Conservation (phyloP, 495 filamentous ascomycete genomes). For the Penicillium egyptiacum region DNA sequence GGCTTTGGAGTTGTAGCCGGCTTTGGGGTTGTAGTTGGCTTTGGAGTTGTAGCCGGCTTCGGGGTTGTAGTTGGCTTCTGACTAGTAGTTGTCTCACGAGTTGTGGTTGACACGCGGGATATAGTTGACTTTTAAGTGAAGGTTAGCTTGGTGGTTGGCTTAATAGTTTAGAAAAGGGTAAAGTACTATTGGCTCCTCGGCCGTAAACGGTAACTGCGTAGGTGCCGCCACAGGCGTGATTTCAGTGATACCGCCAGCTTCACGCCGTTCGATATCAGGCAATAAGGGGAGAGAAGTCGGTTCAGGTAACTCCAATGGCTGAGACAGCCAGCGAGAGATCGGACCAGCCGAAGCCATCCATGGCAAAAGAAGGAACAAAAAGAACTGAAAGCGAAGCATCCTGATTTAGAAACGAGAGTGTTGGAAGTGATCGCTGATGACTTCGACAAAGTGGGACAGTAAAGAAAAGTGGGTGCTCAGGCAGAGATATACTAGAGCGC, state of each 20-base stretch:
- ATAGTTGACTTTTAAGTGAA: not conserved
- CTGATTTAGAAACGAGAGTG: constrained; percentile 9
- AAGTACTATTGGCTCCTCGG: not conserved
- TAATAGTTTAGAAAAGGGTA: not conserved
- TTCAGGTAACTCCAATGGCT: not conserved
- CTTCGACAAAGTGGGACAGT: not conserved
- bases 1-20: no score
- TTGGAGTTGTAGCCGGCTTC: not conserved
- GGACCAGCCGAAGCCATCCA: constrained; percentile 39
- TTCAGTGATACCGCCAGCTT: constrained; percentile 13
- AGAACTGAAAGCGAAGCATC: constrained; percentile 28
- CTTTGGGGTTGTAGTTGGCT: not conserved
- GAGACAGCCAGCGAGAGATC: constrained; percentile 26
- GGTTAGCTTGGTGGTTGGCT: not conserved
- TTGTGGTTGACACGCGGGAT: not conserved
- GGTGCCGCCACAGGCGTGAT: constrained; percentile 22
- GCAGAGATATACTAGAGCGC: constrained; percentile 11
- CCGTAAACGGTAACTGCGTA: constrained; percentile 1
- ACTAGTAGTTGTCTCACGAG: not conserved
- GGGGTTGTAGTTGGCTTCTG: not conserved
- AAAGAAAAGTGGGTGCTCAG: constrained; percentile 8
- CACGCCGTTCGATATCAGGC: not conserved
- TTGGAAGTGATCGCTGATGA: not conserved
- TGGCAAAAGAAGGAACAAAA: constrained; percentile 21
- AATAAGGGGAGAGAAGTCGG: not conserved